Evolutionary conservation across 768 basidiomycete species (phyloP).

Genomic region (Sarcodon sp.): DNA sequence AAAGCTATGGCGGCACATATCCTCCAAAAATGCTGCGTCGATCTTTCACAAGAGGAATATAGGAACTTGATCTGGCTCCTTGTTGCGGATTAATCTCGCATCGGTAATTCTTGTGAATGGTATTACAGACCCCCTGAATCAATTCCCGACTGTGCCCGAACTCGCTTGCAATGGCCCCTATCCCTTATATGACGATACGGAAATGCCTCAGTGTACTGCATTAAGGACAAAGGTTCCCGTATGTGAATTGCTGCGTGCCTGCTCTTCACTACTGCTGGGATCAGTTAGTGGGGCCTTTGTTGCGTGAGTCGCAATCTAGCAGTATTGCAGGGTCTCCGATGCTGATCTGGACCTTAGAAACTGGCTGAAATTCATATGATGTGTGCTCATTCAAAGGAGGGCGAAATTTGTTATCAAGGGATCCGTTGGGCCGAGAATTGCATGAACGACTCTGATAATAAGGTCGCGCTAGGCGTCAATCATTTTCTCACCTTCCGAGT

Average conservation of each 20-base stretch:
- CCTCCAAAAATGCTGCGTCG: conserved; percentile 80
- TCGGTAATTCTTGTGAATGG: conserved; percentile 86
- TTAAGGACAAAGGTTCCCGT: conserved; percentile 33
- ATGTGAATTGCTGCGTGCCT: conserved; percentile 40
- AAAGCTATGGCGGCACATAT: conserved; percentile 65
- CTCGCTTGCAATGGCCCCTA: conserved; percentile 76
- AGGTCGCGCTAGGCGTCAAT: conserved; percentile 68
- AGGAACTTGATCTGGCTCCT: conserved; percentile 32
- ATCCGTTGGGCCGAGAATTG: conserved; percentile 83
- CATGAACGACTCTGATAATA: conserved; percentile 69
- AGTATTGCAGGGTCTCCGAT: neutral
- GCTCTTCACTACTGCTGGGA: conserved; percentile 72
- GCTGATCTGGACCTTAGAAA: conserved; percentile 1
- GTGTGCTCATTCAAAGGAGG: conserved; percentile 23
- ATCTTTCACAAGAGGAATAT: conserved; percentile 73
- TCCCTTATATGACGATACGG: conserved; percentile 55
- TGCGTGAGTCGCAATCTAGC: conserved; percentile 32
- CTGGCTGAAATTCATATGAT: conserved; percentile 68
- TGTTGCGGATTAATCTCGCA: conserved; percentile 67
- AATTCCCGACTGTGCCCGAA: conserved; percentile 73
- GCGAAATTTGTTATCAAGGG: conserved; percentile 63
- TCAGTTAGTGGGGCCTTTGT: conserved; percentile 58
- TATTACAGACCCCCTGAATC: conserved; percentile 69
- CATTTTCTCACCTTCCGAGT: conserved; percentile 36
- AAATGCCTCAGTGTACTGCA: conserved; percentile 31